Conservation (phyloP, 176 grass and related monocot species). For the Oryza australiensis region DNA sequence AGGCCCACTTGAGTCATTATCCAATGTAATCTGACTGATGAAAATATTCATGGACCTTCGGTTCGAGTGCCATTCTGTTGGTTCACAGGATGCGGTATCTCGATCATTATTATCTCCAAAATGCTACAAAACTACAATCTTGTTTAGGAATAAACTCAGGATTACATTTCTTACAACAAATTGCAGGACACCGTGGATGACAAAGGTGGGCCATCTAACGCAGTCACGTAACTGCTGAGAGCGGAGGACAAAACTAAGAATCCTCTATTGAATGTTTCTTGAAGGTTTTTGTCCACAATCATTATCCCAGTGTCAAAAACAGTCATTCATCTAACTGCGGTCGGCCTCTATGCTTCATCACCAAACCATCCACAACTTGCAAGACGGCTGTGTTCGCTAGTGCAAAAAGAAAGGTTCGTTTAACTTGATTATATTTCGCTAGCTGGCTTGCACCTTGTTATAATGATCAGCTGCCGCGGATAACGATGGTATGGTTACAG, state of each 20-base stretch:
- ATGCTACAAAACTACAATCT: neutral
- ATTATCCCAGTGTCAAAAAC: constrained; percentile 26
- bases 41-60: neutral
- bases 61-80: neutral
- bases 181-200: neutral
- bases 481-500: constrained; percentile 84
- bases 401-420: neutral
- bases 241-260: neutral
- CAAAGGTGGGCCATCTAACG: neutral
- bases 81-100: neutral
- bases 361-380: constrained; percentile 23
- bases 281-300: constrained; percentile 24
- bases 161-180: constrained; percentile 48
- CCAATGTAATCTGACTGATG: neutral
- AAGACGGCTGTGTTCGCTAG: neutral
- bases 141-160: neutral
- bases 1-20: neutral
- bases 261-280: constrained; percentile 7
- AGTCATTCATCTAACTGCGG: constrained; percentile 6
- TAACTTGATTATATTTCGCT: constrained; percentile 18
- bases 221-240: constrained; percentile 5
- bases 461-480: constrained; percentile 79
- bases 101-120: constrained; percentile 12
- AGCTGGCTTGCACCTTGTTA: constrained; percentile 69
- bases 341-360: constrained; percentile 5